Evolutionary conservation across 352 stramenopile genomes (phyloP).

Genomic region (Pythium myriotylum): DNA sequence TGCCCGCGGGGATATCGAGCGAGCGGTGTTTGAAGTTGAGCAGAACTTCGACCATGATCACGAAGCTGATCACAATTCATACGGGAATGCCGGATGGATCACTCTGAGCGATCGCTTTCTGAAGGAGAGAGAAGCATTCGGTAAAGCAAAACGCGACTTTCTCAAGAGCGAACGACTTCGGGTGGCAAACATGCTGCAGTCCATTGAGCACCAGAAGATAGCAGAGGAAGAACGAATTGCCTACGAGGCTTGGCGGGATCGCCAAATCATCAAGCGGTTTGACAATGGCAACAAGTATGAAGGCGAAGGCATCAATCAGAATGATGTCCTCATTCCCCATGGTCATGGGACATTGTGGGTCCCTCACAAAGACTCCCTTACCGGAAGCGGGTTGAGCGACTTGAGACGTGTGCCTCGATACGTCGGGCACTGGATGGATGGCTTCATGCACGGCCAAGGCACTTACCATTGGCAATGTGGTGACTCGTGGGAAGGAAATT

Average conservation of each 20-base stretch:
- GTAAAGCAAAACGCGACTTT: constrained; percentile 45
- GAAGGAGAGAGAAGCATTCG: constrained; percentile 52
- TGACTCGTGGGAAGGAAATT: constrained; percentile 57
- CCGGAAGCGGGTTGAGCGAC: constrained; percentile 30
- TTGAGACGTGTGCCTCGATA: constrained; percentile 55
- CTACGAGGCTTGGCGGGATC: constrained; percentile 38
- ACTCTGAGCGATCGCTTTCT: constrained; percentile 44
- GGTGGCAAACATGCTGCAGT: constrained; percentile 38
- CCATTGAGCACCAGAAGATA: constrained; percentile 32
- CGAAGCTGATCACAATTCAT: not conserved
- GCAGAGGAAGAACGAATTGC: constrained; percentile 37
- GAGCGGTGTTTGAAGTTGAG: constrained; percentile 48
- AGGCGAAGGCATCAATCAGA: constrained; percentile 46
- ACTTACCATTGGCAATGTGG: constrained; percentile 64
- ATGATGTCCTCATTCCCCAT: constrained; percentile 51
- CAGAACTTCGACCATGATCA: constrained; percentile 34
- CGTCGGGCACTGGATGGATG: constrained; percentile 54
- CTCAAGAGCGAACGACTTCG: constrained; percentile 44
- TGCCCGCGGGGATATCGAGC: constrained; percentile 39
- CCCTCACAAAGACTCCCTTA: constrained; percentile 34
- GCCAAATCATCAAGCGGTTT: constrained; percentile 66
- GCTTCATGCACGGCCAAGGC: constrained; percentile 59
- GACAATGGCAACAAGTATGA: constrained; percentile 74
- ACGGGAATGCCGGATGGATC: constrained; percentile 23
- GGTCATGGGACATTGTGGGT: constrained; percentile 65